Evolutionary conservation across 371 early-diverging fungal species (phyloP).

Genomic region (Conidiobolus coronatus): DNA sequence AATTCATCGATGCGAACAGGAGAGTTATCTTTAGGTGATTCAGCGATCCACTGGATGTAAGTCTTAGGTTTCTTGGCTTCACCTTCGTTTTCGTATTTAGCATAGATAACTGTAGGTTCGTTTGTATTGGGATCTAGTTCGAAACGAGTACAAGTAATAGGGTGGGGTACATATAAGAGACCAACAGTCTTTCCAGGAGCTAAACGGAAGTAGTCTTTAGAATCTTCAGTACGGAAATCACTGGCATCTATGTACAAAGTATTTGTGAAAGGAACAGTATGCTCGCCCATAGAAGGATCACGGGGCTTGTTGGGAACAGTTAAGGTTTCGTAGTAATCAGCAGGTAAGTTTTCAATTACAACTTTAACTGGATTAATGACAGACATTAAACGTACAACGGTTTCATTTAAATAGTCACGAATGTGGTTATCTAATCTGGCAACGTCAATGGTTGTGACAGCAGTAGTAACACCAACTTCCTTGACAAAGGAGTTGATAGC

Average conservation of each 20-base stretch:
- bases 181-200: slow-evolving; percentile 88
- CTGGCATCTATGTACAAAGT: slow-evolving; percentile 80
- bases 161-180: slow-evolving; percentile 55
- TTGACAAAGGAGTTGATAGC: slow-evolving; percentile 98
- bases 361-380: slow-evolving; percentile 76
- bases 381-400: slow-evolving; percentile 81
- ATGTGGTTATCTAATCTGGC: slow-evolving; percentile 86
- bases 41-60: slow-evolving; percentile 96
- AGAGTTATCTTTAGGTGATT: slow-evolving; percentile 50
- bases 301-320: slow-evolving; percentile 72
- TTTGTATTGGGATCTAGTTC: slow-evolving; percentile 43
- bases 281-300: slow-evolving; percentile 59
- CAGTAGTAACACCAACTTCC: slow-evolving; percentile 80
- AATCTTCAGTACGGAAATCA: slow-evolving; percentile 83
- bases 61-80: slow-evolving; percentile 68
- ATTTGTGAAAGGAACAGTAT: slow-evolving; percentile 66
- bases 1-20: slow-evolving; percentile 66
- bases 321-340: slow-evolving; percentile 41
- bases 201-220: slow-evolving; percentile 85
- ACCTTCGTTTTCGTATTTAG: slow-evolving; percentile 46
- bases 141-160: slow-evolving; percentile 67
- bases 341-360: slow-evolving; percentile 64
- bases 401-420: slow-evolving; percentile 81
- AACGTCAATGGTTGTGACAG: slow-evolving; percentile 73
- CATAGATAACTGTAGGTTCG: slow-evolving; percentile 48